These are phyloP conservation scores for Mucor racemosus DNA, from an alignment of 371 early-diverging fungal species.

Conservation along the genomic window DNA sequence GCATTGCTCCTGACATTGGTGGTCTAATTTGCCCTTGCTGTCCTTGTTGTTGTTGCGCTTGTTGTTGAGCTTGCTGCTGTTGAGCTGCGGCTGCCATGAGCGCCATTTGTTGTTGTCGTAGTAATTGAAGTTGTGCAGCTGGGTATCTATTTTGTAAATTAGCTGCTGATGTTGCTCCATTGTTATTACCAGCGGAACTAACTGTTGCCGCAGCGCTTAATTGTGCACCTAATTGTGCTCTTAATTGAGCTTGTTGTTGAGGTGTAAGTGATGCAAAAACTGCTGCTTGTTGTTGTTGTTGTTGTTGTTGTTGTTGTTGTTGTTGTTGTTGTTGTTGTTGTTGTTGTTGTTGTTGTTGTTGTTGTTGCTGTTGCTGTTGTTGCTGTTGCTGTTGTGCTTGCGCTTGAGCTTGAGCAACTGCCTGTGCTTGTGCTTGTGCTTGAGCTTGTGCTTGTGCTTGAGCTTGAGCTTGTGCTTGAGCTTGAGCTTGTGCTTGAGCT, in stretches of 20 bases:
- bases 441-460: constrained; percentile 11
- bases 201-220: constrained; percentile 8
- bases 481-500: constrained; percentile 17
- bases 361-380: constrained; percentile 1
- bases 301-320: constrained; percentile 19
- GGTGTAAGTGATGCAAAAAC: constrained; percentile 13
- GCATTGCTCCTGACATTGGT: constrained; percentile 34
- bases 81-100: constrained; percentile 38
- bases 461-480: constrained; percentile 26
- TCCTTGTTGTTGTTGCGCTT: constrained; percentile 20
- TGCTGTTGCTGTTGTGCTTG: constrained; percentile 30
- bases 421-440: constrained; percentile 32
- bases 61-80: constrained; percentile 25
- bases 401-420: constrained; percentile 34
- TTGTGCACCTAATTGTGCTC: constrained; percentile 24
- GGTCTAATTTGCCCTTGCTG: constrained; percentile 28
- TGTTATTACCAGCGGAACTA: constrained; percentile 24
- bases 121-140: constrained; percentile 53
- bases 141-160: constrained; percentile 43
- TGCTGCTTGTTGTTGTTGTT: constrained; percentile 21
- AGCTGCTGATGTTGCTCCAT: constrained; percentile 14
- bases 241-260: constrained; percentile 19
- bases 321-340: constrained; percentile 22
- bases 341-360: constrained; percentile 25
- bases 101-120: constrained; percentile 51